Percentiles rank a stretch among this genome's conserved stretches.
Evolutionary conservation across 768 basidiomycete species (phyloP).

Genomic region (Tricholoma matsutake): DNA sequence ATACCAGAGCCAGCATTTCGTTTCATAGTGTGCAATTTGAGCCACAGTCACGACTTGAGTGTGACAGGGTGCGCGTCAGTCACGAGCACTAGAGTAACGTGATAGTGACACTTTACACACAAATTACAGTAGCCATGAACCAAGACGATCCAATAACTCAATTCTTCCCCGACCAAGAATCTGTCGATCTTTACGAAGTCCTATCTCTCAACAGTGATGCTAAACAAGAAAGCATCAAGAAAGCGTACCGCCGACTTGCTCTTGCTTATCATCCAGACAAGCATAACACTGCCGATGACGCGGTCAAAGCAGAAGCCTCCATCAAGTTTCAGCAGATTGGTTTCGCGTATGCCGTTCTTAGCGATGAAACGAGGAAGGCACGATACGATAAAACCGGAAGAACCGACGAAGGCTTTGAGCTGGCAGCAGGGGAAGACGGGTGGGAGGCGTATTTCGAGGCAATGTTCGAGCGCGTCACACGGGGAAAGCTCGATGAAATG

Average conservation of each 20-base stretch:
- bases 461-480: slow-evolving; percentile 84
- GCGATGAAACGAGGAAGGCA: slow-evolving; percentile 70
- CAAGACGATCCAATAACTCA: slow-evolving; percentile 67
- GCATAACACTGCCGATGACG: slow-evolving; percentile 57
- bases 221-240: slow-evolving; percentile 67
- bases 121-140: slow-evolving; percentile 56
- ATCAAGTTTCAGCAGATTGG: slow-evolving; percentile 89
- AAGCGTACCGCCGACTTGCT: slow-evolving; percentile 82
- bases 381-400: slow-evolving; percentile 85
- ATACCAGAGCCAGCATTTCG: no score
- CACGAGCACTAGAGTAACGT: slow-evolving; percentile 8
- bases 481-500: slow-evolving; percentile 86
- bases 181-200: slow-evolving; percentile 76
- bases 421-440: slow-evolving; percentile 73
- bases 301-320: slow-evolving; percentile 64
- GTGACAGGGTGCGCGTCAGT: slow-evolving; percentile 6
- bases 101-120: slow-evolving; percentile 7
- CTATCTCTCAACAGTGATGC: slow-evolving; percentile 56
- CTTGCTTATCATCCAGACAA: slow-evolving; percentile 91
- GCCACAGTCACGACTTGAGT: neutral
- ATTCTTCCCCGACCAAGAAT: slow-evolving; percentile 74
- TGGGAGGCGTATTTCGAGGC: slow-evolving; percentile 97
- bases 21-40: no score
- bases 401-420: slow-evolving; percentile 75
- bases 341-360: slow-evolving; percentile 87